phyloP scores from a whole-genome alignment of 2,329 filamentous ascomycete genomes.

The Zalaria obscura region DNA sequence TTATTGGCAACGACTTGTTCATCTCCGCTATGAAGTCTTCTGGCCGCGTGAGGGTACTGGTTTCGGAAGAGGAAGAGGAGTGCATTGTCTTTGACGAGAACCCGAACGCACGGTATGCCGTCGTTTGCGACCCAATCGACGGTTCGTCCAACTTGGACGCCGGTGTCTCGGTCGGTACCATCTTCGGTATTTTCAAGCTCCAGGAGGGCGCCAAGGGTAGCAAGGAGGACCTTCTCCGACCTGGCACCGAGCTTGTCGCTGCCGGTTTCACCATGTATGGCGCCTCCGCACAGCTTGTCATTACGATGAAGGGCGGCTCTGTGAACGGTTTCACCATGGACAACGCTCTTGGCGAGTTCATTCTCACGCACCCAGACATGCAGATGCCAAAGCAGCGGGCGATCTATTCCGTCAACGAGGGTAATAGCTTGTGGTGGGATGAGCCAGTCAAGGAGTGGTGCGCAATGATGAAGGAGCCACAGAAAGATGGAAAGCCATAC shows the following conservation, averaged over 20 bases:
- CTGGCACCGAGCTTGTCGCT: conserved; percentile 82
- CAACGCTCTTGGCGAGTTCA: conserved; percentile 94
- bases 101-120: conserved; percentile 69
- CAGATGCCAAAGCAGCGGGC: conserved; percentile 60
- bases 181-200: conserved; percentile 89
- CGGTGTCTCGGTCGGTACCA: conserved; percentile 93
- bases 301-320: conserved; percentile 83
- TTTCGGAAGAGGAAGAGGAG: conserved; percentile 97
- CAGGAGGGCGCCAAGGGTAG: conserved; percentile 59
- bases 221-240: conserved; percentile 75
- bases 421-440: conserved; percentile 94
- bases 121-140: conserved; percentile 96
- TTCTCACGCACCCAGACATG: conserved; percentile 95
- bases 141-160: conserved; percentile 95
- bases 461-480: conserved; percentile 71
- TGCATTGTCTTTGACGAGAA: conserved; percentile 71
- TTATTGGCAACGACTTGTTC: conserved; percentile 97
- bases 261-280: conserved; percentile 99
- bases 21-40: conserved; percentile 89
- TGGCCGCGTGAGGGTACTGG: conserved; percentile 76
- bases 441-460: conserved; percentile 79
- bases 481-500: conserved; percentile 66
- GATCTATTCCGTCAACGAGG: conserved; percentile 98
- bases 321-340: conserved; percentile 99
- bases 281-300: conserved; percentile 86